Base-by-base conservation (phyloP, 192 early-diverging fungal genomes). In the Umbelopsis vinacea region DNA sequence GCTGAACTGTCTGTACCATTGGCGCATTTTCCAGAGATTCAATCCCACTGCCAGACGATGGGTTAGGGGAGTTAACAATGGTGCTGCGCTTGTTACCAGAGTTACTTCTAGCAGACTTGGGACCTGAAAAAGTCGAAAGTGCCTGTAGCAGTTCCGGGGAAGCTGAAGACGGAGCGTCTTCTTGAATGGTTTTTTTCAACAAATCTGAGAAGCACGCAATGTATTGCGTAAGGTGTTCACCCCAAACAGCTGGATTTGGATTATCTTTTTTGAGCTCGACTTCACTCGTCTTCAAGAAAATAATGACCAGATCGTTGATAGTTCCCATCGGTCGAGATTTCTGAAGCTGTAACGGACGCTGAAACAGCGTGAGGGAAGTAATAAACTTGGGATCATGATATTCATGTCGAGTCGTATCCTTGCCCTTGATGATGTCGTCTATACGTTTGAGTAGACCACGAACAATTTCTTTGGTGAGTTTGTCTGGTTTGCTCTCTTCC, bases 301-400 rank as follows among this genome's bases (percentile, higher is more conserved):
- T 71, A 3, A 87, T 50, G 15, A 84, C 63, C 22, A 87, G 29
- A 60, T 87, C 83, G 52, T 87, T 84, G 6, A 77, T 76, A 46
- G 80, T 83, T 26, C 78, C 82, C 10, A 77, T 72, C 1, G 81
- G 74, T 54, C 79, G 79, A 70, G 78, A 79, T 22, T 79, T 78
- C 35, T 86, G 79, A n/a, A 74, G 60, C 17, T 83, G 77, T 54
- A 87, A 67, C 38, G 72, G 50, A 14, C 52, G 45, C 48, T 81
- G 79, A 66, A 84, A 68, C 46, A 74, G 52, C 1, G 40, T 46
- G 4, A 85, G 69, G 0, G 79, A 75, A 23, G 71, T 71, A 10
- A 76, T 68, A 22, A 89, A 81, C 11, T 82, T 71, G 19, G 71
- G 77, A 70, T 89, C 85, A 23, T 73, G 69, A 74, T 83, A 89